Evolutionary conservation across 306 rosid genomes (phyloP), one percentile per base, ranked within the genome.

Genomic region (Acacia crassicarpa): DNA sequence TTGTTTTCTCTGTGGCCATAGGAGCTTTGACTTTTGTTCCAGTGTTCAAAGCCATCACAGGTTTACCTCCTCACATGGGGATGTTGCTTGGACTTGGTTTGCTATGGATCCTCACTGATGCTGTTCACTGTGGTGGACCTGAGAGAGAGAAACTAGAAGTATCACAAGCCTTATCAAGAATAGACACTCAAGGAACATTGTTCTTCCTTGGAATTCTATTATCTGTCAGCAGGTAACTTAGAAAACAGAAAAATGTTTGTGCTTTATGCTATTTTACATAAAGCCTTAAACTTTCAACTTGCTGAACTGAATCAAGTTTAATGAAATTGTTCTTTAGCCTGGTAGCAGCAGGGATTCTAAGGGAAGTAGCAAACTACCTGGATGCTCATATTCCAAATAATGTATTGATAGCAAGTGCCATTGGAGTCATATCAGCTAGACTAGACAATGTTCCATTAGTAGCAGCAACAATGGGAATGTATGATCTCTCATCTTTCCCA

Each of bases 401-500:
- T 12, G 97, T 90, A 75, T 89, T 93, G 81, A 92, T 92, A 66
- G 96, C 99, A 38, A 67, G 94, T 82, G 62, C 92, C 32, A 85
- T 95, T 35, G 99, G 99, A 72, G 86, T 92, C 46, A 89, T 95
- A 81, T 95, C 98, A 58, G 97, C 98, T 53, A 30, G 93, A n/a
- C 85, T 95, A 80, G 94, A 95, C 91, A 95, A 95, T 61, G 98
- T 95, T 81, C 97, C 99, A 49, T 80, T 93, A 78, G 99, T 95
- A 54, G 99, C 99, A 40, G 98, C 97, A 79, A 86, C 96, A 27
- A 89, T 95, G 94, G 99, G 98, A 67, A 95, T 95, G 99, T 93
- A 93, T 44, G 92, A 95, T 71, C 86, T 95, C 82, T 6, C 94
- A 25, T 80, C 99, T 45, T 91, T 82, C 72, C 98, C 96, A 62